A percentile compares a stretch with the other conserved stretches of the same genome.
Evolutionary conservation across 73 alveolate genomes (phyloP).

Genomic region (Paramecium tetraurelia): DNA sequence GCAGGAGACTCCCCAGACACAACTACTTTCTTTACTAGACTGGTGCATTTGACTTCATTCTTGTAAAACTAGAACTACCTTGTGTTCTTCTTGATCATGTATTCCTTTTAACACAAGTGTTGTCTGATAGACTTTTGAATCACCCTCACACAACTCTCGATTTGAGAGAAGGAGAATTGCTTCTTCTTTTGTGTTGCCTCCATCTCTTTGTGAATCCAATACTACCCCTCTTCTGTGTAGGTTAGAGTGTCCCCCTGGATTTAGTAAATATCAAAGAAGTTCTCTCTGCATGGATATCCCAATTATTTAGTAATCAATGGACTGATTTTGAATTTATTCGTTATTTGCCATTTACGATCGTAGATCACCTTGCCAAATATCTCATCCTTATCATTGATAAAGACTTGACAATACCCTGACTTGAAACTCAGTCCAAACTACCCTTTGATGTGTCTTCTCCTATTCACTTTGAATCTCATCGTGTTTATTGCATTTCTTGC

Average conservation of each 20-base stretch:
- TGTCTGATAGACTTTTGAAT: background rate
- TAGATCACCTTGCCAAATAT: background rate
- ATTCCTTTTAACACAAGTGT: background rate
- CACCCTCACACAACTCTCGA: background rate
- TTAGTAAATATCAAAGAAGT: background rate
- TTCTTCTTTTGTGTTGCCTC: background rate
- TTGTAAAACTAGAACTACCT: background rate
- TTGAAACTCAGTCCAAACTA: background rate
- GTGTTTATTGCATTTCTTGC: background rate
- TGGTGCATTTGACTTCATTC: background rate
- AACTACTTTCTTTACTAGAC: constrained; percentile 9
- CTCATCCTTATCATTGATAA: background rate
- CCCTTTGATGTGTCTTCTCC: background rate
- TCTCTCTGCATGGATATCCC: constrained; percentile 42
- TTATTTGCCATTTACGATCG: background rate
- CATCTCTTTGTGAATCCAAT: background rate
- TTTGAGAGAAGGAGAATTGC: background rate
- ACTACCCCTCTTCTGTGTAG: constrained; percentile 30
- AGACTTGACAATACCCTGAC: background rate
- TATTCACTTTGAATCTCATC: background rate
- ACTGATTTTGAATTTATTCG: background rate
- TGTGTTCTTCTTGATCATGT: background rate
- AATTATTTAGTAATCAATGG: background rate
- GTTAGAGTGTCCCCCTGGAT: background rate
- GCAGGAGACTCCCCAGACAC: background rate